Percentiles rank a stretch among this genome's conserved stretches.
Evolutionary conservation across 2,329 filamentous ascomycete species (phyloP).

Genomic region (Fusarium sp.): DNA sequence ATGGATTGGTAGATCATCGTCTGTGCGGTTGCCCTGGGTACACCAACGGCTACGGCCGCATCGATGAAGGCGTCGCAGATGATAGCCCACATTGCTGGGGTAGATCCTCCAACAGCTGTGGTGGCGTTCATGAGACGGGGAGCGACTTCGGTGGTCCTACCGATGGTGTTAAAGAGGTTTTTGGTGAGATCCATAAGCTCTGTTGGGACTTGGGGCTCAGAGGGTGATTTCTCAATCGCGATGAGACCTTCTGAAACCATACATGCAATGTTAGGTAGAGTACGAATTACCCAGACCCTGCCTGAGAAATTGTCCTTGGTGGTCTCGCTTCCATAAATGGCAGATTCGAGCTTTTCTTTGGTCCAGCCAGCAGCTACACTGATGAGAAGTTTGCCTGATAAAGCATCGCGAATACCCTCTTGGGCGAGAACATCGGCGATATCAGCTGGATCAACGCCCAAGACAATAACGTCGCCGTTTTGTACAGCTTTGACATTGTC

Average conservation of each 20-base stretch:
- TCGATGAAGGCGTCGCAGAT: slow-evolving; percentile 70
- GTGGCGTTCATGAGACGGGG: slow-evolving; percentile 65
- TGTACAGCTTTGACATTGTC: slow-evolving; percentile 51
- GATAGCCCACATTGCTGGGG: slow-evolving; percentile 69
- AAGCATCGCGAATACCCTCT: slow-evolving; percentile 52
- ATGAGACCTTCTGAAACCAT: slow-evolving; percentile 50
- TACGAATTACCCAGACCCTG: slow-evolving; percentile 46
- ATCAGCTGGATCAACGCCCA: slow-evolving; percentile 61
- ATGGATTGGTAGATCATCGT: slow-evolving; percentile 71
- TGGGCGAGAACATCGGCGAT: slow-evolving; percentile 53
- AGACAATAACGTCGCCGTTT: slow-evolving; percentile 56
- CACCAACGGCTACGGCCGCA: slow-evolving; percentile 69
- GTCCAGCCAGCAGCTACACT: slow-evolving; percentile 65
- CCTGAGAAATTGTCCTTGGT: slow-evolving; percentile 18
- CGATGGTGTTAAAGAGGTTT: slow-evolving; percentile 67
- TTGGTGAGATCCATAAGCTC: slow-evolving; percentile 43
- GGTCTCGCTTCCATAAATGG: slow-evolving; percentile 48
- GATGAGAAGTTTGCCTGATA: slow-evolving; percentile 60
- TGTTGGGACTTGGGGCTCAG: slow-evolving; percentile 31
- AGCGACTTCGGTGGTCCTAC: slow-evolving; percentile 62
- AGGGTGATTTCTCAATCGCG: slow-evolving; percentile 46
- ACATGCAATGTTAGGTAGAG: slow-evolving; percentile 53
- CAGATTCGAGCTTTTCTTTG: slow-evolving; percentile 52
- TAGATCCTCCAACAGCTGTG: slow-evolving; percentile 70
- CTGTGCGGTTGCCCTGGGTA: slow-evolving; percentile 66